phyloP scores from a whole-genome alignment of 441 rosid species.

The Metrosideros polymorpha region DNA sequence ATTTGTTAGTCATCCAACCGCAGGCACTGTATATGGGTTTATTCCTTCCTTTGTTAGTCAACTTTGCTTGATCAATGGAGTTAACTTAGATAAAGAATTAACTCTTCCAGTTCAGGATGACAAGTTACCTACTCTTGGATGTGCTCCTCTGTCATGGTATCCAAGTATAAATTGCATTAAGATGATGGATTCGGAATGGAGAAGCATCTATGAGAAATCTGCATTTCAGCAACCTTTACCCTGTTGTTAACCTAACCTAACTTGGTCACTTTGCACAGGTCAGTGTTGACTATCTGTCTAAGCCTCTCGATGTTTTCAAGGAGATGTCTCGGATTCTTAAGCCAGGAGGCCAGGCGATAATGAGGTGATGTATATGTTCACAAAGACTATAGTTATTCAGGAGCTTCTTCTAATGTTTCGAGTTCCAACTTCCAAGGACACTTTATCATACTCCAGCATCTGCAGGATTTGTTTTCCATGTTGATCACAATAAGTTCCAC shows the following conservation, averaged over 20 bases:
- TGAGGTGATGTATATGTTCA: conserved; percentile 40
- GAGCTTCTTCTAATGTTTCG: not conserved
- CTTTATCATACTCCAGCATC: not conserved
- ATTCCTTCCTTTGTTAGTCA: not conserved
- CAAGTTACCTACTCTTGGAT: not conserved
- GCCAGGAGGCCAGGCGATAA: conserved; percentile 78
- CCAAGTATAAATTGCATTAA: not conserved
- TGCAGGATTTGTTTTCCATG: not conserved
- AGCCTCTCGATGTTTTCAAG: conserved; percentile 72
- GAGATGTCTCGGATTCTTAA: conserved; percentile 78
- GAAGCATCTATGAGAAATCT: not conserved
- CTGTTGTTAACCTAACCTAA: not conserved
- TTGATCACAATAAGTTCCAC: not conserved
- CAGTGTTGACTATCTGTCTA: conserved; percentile 82
- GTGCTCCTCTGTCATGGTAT: not conserved
- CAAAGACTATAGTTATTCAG: not conserved
- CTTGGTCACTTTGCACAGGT: conserved; percentile 35
- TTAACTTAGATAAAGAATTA: not conserved
- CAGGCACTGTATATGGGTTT: not conserved
- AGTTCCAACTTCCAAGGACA: not conserved
- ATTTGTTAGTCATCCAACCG: not conserved
- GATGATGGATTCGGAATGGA: not conserved
- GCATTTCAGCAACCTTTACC: not conserved
- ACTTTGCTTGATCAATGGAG: not conserved
- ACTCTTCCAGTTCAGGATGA: not conserved